Evolutionary conservation across 805 yeast genomes (phyloP).

Genomic region (Ogataea saltuana): DNA sequence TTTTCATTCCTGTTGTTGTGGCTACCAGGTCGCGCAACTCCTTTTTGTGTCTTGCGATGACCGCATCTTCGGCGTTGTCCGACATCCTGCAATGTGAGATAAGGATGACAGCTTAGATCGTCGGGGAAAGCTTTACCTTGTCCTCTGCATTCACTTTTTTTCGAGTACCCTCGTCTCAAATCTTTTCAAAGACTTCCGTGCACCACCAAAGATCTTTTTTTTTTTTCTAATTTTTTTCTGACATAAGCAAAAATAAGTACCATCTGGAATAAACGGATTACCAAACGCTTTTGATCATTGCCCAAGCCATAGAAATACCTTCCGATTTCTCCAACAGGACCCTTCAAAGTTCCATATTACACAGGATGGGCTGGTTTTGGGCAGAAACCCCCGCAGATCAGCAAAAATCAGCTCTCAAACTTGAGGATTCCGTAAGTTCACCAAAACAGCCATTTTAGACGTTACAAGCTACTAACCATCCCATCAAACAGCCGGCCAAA

Average conservation of each 20-base stretch:
- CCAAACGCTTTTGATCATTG: too few relatives aligned
- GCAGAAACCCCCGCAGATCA: constrained; percentile 41
- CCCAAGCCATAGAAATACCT: neutral
- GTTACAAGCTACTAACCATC: neutral
- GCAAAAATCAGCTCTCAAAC: neutral
- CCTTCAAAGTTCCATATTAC: neutral
- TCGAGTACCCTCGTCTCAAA: neutral
- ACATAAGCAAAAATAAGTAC: constrained; percentile 4
- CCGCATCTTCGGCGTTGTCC: constrained; percentile 43
- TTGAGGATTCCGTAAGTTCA: constrained; percentile 1
- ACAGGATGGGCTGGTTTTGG: constrained; percentile 83
- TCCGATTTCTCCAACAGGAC: neutral
- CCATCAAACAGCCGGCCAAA: constrained; percentile 14
- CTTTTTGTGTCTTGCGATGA: constrained; percentile 63
- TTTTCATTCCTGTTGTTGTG: constrained; percentile 71
- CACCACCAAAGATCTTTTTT: neutral
- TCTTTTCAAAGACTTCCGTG: neutral
- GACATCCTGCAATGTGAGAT: neutral
- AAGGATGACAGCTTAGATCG: neutral
- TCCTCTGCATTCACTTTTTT: neutral
- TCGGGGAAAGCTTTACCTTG: neutral
- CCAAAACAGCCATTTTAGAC: neutral
- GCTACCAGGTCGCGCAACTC: constrained; percentile 69
- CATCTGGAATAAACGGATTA: too few relatives aligned
- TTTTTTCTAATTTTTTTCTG: constrained; percentile 3